These are phyloP conservation scores for Afroboletus lepidellus DNA, from an alignment of 1,284 basidiomycete genomes.

Conservation along the genomic window DNA sequence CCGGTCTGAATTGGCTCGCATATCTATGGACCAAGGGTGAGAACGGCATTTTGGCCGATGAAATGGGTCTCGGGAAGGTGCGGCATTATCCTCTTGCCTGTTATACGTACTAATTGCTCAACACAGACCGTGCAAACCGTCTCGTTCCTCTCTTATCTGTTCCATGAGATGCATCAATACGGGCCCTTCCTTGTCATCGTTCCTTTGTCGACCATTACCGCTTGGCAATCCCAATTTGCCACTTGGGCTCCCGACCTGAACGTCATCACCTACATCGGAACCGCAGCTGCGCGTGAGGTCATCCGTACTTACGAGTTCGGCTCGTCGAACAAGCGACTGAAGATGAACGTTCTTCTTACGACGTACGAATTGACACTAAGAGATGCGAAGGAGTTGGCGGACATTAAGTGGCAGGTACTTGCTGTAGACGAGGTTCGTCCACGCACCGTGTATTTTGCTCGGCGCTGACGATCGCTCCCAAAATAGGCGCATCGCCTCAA, in stretches of 20 bases:
- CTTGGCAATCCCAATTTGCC: slow-evolving; percentile 96
- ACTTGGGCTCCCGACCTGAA: slow-evolving; percentile 97
- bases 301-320: slow-evolving; percentile 95
- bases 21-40: slow-evolving; percentile 95
- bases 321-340: slow-evolving; percentile 80
- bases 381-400: slow-evolving; percentile 84
- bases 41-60: slow-evolving; percentile 97
- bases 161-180: slow-evolving; percentile 90
- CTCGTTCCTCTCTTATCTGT: slow-evolving; percentile 92
- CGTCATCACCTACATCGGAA: slow-evolving; percentile 96
- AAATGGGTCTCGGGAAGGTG: slow-evolving; percentile 99
- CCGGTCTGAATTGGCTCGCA: slow-evolving; percentile 97
- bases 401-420: slow-evolving; percentile 97
- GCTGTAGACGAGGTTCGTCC: slow-evolving; percentile 88
- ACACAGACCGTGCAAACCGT: slow-evolving; percentile 92
- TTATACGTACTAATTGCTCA: slow-evolving; percentile 14
- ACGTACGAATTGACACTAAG: slow-evolving; percentile 97
- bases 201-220: slow-evolving; percentile 95
- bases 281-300: slow-evolving; percentile 82
- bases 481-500: slow-evolving; percentile 94
- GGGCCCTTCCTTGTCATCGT: slow-evolving; percentile 98
- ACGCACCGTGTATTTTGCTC: background rate
- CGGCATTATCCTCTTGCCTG: slow-evolving; percentile 3
- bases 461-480: slow-evolving; percentile 9
- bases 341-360: slow-evolving; percentile 96